phyloP scores from a whole-genome alignment of 1,139 yeast species.

The Pichia terricola region DNA sequence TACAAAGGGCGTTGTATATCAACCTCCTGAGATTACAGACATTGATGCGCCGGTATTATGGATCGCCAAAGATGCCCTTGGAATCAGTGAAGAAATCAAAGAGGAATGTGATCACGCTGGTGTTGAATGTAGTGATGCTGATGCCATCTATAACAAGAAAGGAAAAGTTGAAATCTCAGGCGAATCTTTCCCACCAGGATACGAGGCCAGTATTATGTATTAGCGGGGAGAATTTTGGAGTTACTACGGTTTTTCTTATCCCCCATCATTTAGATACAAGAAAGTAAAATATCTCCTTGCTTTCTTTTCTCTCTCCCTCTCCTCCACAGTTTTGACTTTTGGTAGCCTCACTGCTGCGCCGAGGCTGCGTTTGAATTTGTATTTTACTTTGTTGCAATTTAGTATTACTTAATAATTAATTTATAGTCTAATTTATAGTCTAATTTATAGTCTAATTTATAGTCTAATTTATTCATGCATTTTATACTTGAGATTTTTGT shows the following conservation, averaged over 20 bases:
- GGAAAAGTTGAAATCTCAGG: conserved; percentile 48
- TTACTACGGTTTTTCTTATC: conserved; percentile 2
- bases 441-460: no score
- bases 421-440: no score
- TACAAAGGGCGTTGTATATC: conserved; percentile 37
- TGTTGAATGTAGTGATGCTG: conserved; percentile 53
- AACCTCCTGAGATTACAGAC: conserved; percentile 62
- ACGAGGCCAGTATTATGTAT: conserved; percentile 17
- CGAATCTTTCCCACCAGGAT: conserved; percentile 43
- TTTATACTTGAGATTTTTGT: no score
- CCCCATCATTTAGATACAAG: no score
- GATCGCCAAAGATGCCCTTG: conserved; percentile 83
- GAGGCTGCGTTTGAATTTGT: no score
- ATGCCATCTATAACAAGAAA: conserved; percentile 52
- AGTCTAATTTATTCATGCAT: no score
- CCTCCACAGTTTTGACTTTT: no score
- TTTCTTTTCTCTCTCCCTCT: neutral
- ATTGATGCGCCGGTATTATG: conserved; percentile 59
- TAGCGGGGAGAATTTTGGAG: neutral
- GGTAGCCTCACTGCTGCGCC: no score
- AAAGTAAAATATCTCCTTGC: no score
- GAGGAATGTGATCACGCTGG: neutral
- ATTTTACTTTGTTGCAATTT: no score
- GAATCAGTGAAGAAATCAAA: conserved; percentile 44
- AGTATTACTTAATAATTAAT: no score